Evolutionary conservation across 1,284 basidiomycete genomes (phyloP), one percentile per base, ranked within the genome.

Genomic region (Puccinia coronata): DNA sequence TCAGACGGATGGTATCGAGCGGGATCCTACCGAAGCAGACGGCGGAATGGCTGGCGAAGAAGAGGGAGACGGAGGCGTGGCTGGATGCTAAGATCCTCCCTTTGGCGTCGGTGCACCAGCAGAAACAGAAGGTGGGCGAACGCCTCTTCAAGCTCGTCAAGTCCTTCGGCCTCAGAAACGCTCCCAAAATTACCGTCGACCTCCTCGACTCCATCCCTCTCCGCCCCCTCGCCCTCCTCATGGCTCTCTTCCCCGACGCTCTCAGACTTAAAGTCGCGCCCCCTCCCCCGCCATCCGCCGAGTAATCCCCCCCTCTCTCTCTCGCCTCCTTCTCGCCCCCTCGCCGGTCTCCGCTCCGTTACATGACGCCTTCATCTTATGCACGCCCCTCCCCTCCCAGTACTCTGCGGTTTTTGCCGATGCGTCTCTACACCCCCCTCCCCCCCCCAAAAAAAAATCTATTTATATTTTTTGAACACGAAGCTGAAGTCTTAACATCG

Each of bases 181-280:
- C 92, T 90, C 92, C 92, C 61, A 93, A 94, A 85, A 87, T 93
- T 82, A 93, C 93, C 0, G 93, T 96, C 83, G 88, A 90, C 0
- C 88, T 96, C 14, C 87, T 96, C 80, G 93, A 95, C 84, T 89
- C 91, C 83, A 93, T 95, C 82, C 94, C 96, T 84, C 88, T 96
- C 34, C 89, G 92, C 47, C 88, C 93, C 0, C 88, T 95, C 55
- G 92, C 92, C 12, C 92, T 94, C 85, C 88, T 96, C 75, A 92
- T 93, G 92, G 92, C 93, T 86, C 92, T 92, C 85, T 95, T 94
- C 85, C 92, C 93, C 9, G 88, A 90, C 1, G 89, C 94, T 1
- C 87, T 95, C 82, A 93, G 91, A 87, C 92, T 93, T 86, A 87
- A 87, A 55, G 55, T 73, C 43, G 12, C 51, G 1, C 36, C 47